phyloP scores from a whole-genome alignment of 2,329 filamentous ascomycete species.

The Tolypocladium album region DNA sequence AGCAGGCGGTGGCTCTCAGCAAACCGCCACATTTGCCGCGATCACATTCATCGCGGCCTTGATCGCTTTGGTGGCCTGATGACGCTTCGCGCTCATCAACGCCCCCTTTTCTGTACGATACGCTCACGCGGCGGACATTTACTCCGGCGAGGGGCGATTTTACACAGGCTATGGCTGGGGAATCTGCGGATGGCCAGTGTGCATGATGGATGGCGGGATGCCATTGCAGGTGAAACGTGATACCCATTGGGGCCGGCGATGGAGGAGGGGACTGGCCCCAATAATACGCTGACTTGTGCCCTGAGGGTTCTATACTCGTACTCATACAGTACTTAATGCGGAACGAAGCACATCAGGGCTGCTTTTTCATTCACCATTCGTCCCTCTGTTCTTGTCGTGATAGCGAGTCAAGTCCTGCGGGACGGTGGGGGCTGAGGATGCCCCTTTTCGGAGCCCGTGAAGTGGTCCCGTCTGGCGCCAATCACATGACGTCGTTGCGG shows the following conservation, averaged over 20 bases:
- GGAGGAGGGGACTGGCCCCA: background rate
- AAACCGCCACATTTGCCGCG: background rate
- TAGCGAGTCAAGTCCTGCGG: background rate
- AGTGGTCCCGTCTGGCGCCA: background rate
- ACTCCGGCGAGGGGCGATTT: background rate
- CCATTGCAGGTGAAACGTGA: background rate
- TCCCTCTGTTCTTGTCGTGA: background rate
- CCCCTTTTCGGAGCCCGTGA: background rate
- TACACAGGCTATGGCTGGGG: background rate
- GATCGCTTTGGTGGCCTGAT: background rate
- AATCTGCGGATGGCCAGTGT: background rate
- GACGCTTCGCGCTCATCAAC: background rate
- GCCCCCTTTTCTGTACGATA: background rate
- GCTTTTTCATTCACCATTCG: background rate
- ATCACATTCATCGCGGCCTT: background rate
- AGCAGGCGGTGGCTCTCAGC: background rate
- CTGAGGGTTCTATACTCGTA: slow-evolving; percentile 1
- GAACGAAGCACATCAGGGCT: background rate
- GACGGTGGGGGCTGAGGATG: background rate
- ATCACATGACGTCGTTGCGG: background rate
- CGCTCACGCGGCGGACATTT: background rate
- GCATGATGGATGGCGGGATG: background rate
- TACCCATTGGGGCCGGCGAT: slow-evolving; percentile 1
- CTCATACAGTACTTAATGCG: slow-evolving; percentile 2
- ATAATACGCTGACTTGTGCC: background rate